Conservation (phyloP, 768 basidiomycete genomes). For the Pisolithus orientalis region DNA sequence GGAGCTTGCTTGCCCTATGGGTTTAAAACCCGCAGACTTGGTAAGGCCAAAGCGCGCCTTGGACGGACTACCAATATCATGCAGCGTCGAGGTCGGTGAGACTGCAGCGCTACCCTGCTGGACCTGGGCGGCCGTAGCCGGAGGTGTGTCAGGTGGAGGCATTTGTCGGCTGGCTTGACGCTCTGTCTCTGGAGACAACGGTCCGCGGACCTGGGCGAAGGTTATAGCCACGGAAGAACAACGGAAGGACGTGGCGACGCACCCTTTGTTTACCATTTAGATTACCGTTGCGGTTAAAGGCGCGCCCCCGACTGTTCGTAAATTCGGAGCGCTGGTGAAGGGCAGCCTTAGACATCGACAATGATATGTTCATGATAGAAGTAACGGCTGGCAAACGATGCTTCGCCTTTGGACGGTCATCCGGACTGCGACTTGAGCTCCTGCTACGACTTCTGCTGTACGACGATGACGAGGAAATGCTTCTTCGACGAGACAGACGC, state of each 20-base stretch:
- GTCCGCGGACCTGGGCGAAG: slow-evolving; percentile 11
- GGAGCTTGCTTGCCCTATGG: slow-evolving; percentile 49
- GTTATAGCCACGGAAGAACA: slow-evolving; percentile 6
- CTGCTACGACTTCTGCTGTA: slow-evolving; percentile 51
- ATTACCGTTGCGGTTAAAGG: slow-evolving; percentile 31
- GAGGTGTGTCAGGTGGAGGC: slow-evolving; percentile 24
- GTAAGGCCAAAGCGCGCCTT: slow-evolving; percentile 9
- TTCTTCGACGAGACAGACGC: slow-evolving; percentile 33
- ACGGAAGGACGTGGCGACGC: slow-evolving; percentile 4
- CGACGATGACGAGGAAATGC: slow-evolving; percentile 50
- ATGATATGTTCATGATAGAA: slow-evolving; percentile 30
- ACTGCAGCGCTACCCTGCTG: slow-evolving; percentile 8
- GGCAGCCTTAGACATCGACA: slow-evolving; percentile 27
- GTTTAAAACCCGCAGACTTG: slow-evolving; percentile 57
- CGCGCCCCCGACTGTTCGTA: slow-evolving; percentile 15
- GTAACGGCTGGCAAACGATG: slow-evolving; percentile 56
- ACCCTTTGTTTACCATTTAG: slow-evolving; percentile 34
- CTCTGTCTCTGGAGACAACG: slow-evolving; percentile 15
- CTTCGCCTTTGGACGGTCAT: slow-evolving; percentile 44
- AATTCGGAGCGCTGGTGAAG: slow-evolving; percentile 17
- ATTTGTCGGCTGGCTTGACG: slow-evolving; percentile 25
- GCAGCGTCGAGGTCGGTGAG: slow-evolving; percentile 11
- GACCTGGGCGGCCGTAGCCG: slow-evolving; percentile 9
- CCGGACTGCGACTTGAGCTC: slow-evolving; percentile 47
- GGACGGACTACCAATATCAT: slow-evolving; percentile 12